phyloP scores from a whole-genome alignment of 2,329 filamentous ascomycete species.

The Trichoderma atrobrunneum region DNA sequence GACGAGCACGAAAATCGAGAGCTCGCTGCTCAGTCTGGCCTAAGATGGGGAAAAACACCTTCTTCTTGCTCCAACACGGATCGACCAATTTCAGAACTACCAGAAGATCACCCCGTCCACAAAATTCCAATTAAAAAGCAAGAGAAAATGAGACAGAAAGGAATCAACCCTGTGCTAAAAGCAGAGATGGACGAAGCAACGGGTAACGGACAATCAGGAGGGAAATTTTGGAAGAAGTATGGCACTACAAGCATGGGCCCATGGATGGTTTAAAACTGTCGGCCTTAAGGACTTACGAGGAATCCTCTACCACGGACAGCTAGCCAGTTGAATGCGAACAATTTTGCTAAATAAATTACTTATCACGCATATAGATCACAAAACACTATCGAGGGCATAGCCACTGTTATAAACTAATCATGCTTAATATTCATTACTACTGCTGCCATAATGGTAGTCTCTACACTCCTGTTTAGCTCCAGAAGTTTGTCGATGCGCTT shows the following conservation, averaged over 20 bases:
- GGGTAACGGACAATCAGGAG: neutral
- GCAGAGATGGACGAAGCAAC: neutral
- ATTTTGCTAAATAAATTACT: neutral
- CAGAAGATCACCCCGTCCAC: neutral
- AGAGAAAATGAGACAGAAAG: neutral
- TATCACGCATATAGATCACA: neutral
- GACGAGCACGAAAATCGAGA: neutral
- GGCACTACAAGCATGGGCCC: neutral
- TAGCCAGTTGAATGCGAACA: neutral
- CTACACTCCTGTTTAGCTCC: neutral
- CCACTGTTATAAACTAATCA: neutral
- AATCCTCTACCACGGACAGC: neutral
- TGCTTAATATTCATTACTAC: neutral
- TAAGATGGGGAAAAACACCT: neutral
- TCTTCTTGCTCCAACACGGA: neutral
- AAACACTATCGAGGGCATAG: too few relatives aligned
- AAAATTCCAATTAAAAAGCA: neutral
- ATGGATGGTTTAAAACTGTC: neutral
- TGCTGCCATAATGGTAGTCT: neutral
- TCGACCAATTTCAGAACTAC: neutral
- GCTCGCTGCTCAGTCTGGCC: neutral
- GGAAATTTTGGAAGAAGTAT: neutral
- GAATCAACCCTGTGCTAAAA: neutral
- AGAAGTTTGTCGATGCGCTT: conserved; percentile 27
- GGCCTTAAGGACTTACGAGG: neutral